Evolutionary conservation across 306 rosid genomes (phyloP).

Genomic region (Ormosia semicastrata): DNA sequence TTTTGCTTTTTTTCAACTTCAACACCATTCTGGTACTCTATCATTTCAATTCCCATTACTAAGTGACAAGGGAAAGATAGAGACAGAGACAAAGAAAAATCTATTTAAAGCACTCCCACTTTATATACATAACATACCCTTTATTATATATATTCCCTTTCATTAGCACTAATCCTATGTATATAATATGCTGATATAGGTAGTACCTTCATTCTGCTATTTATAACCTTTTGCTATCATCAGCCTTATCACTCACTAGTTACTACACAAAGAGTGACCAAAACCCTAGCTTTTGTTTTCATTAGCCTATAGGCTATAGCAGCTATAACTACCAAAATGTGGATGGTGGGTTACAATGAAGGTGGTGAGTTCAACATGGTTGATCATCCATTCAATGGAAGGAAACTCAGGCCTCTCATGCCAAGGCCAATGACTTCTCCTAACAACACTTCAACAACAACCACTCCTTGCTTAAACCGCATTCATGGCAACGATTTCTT

Average conservation of each 20-base stretch:
- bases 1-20: slow-evolving; percentile 21
- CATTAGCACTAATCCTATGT: background rate
- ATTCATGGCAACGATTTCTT: slow-evolving; percentile 48
- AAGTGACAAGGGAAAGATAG: background rate
- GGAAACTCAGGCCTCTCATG: slow-evolving; percentile 77
- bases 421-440: slow-evolving; percentile 58
- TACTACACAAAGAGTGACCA: background rate
- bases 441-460: slow-evolving; percentile 37
- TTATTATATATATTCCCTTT: background rate
- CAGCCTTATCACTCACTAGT: background rate
- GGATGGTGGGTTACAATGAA: slow-evolving; percentile 84
- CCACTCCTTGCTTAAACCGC: slow-evolving; percentile 45
- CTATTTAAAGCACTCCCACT: slow-evolving; percentile 25
- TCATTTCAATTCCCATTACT: slow-evolving; percentile 30
- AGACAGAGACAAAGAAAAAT: slow-evolving; percentile 13
- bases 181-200: background rate
- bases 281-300: slow-evolving; percentile 16
- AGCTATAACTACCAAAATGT: slow-evolving; percentile 40
- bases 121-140: background rate
- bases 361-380: slow-evolving; percentile 58
- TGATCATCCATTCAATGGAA: slow-evolving; percentile 54
- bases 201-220: background rate
- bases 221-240: background rate
- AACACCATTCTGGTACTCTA: slow-evolving; percentile 20
- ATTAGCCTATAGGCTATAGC: background rate